Evolutionary conservation across 1,284 basidiomycete species (phyloP), one percentile per base, ranked within the genome.

Genomic region (Tylopilus orsonianus): DNA sequence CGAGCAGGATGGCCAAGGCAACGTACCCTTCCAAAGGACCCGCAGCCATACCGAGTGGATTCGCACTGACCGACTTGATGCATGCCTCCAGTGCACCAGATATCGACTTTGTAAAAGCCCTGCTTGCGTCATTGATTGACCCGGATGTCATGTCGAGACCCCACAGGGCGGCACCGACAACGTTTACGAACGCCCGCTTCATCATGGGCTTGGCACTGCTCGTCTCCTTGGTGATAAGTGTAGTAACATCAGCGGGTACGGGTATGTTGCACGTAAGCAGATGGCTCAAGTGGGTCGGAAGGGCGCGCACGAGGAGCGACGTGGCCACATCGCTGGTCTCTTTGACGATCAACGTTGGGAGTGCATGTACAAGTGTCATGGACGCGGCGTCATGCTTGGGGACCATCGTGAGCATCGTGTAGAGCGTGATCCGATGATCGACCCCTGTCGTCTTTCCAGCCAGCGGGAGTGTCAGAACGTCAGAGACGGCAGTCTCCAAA

Each of bases 1-100:
- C 85, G 13, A 93, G 73, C 5, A 92, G 69, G 3, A 85, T 69
- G 0, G 90, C 80, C 18, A 84, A 65, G 1, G 88, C 83, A 9
- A 93, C 77, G 62, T 93, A 96, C 0, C 89, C 93, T 61, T 96
- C 93, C 27, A 93, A 64, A 20, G 88, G 83, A 0, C 88, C 86
- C 1, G 78, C 79, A 26, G 78, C 66, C 0, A 77, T 64, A 40
- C 74, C 83, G 51, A 83, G 65, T 5, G 80, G 83, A 57, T 79
- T 87, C 2, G 74, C 68, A 8, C 79, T 67, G 36, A 80, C 79
- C 20, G 73, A 79, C 69, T 90, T 93, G 47, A 96, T 62, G 57
- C 77, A 81, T 0, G 68, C 71, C 57, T 94, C 90, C 19, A 95
- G 71, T 0, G 83, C 75, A 0, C 83, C 78, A 1, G 80, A 56